Evolutionary conservation across 2,329 filamentous ascomycete species (phyloP).

Genomic region (Aspergillus neoniger): DNA sequence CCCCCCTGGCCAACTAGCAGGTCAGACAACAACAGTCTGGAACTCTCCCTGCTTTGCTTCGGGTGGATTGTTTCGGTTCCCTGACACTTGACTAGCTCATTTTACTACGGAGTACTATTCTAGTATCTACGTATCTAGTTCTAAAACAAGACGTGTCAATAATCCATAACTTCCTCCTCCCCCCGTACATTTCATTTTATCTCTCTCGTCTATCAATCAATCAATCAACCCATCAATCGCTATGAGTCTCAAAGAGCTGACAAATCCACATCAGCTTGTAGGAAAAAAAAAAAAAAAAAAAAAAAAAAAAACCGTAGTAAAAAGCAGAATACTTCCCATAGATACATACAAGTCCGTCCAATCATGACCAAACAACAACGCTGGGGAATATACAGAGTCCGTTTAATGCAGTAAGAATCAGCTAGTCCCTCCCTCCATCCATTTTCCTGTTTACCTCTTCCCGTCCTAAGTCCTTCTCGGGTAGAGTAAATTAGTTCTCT

Average conservation of each 20-base stretch:
- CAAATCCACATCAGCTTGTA: too few relatives aligned
- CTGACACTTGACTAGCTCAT: too few relatives aligned
- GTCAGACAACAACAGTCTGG: background rate
- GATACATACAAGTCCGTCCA: slow-evolving; percentile 9
- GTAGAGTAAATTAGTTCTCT: background rate
- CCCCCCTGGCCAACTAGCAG: background rate
- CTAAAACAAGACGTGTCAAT: too few relatives aligned
- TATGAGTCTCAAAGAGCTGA: too few relatives aligned
- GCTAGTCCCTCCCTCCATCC: background rate
- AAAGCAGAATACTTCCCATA: background rate
- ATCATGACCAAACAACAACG: slow-evolving; percentile 11
- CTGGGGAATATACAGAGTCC: slow-evolving; percentile 28
- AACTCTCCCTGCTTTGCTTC: background rate
- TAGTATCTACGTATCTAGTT: too few relatives aligned
- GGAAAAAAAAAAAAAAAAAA: too few relatives aligned
- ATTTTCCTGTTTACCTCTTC: background rate
- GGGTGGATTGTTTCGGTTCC: too few relatives aligned
- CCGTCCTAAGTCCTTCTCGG: background rate
- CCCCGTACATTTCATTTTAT: too few relatives aligned
- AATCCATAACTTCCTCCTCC: too few relatives aligned
- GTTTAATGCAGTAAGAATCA: background rate
- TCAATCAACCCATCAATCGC: too few relatives aligned
- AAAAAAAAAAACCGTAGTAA: background rate
- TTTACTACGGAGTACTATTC: too few relatives aligned
- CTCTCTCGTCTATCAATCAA: too few relatives aligned